phyloP scores from a whole-genome alignment of 345 rosid genomes.

The Populus alba region DNA sequence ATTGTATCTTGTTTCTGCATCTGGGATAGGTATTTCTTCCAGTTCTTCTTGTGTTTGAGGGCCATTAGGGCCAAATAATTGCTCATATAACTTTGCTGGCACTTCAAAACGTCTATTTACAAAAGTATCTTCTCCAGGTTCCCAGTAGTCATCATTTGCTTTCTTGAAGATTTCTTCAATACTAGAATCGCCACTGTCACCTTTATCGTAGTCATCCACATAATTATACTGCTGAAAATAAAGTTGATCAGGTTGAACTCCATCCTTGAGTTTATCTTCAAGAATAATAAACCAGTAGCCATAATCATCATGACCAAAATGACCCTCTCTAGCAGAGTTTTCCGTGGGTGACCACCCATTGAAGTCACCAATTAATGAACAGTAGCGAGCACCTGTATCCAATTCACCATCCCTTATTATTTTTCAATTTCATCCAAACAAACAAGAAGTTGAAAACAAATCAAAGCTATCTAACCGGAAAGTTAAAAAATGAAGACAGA shows the following conservation, averaged over 20 bases:
- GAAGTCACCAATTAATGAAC: conserved; percentile 83
- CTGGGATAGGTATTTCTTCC: conserved; percentile 63
- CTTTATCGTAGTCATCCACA: conserved; percentile 81
- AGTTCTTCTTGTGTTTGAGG: conserved; percentile 85
- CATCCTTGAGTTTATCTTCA: conserved; percentile 87
- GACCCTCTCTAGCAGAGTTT: conserved; percentile 82
- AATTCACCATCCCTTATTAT: not conserved
- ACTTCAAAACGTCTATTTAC: conserved; percentile 71
- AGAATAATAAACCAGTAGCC: conserved; percentile 92
- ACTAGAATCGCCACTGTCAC: conserved; percentile 62
- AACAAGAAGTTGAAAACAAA: too few relatives aligned
- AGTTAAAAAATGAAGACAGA: too few relatives aligned
- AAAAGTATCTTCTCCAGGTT: conserved; percentile 88
- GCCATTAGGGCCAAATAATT: conserved; percentile 87
- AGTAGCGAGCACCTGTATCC: conserved; percentile 83
- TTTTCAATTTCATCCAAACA: too few relatives aligned
- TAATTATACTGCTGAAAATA: conserved; percentile 96
- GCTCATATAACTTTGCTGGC: conserved; percentile 89
- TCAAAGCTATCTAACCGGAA: too few relatives aligned
- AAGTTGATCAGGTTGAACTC: conserved; percentile 77
- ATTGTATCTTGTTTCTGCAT: conserved; percentile 77
- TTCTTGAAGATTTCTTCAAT: conserved; percentile 70
- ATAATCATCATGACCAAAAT: conserved; percentile 81
- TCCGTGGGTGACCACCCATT: conserved; percentile 92
- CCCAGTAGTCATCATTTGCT: conserved; percentile 95